phyloP scores from a whole-genome alignment of 768 basidiomycete genomes.

The Infundibulicybe gibba region DNA sequence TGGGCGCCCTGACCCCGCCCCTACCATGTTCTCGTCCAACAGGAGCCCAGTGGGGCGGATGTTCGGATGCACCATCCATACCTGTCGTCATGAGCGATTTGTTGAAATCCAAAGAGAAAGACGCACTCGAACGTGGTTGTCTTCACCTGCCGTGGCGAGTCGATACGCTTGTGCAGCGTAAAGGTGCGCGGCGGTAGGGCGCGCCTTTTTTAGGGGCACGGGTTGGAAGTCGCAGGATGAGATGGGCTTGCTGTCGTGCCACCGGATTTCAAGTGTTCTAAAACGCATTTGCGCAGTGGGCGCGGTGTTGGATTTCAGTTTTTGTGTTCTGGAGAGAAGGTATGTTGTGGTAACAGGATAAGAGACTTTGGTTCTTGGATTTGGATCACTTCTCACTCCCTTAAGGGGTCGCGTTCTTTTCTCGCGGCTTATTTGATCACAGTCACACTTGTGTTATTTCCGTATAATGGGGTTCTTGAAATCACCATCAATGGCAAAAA shows the following conservation, averaged over 20 bases:
- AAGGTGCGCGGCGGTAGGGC: constrained; percentile 52
- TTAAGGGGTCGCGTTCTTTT: no score
- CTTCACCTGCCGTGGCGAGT: constrained; percentile 93
- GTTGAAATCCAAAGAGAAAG: background rate
- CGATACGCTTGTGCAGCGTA: constrained; percentile 78
- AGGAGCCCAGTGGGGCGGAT: constrained; percentile 65
- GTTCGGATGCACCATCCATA: constrained; percentile 96
- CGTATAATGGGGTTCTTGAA: no score
- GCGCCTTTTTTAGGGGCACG: constrained; percentile 74
- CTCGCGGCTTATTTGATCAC: no score
- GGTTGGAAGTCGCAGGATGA: constrained; percentile 97
- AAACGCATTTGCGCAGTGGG: constrained; percentile 59
- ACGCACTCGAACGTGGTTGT: constrained; percentile 94
- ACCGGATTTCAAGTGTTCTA: constrained; percentile 89
- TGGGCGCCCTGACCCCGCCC: constrained; percentile 28
- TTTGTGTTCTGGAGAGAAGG: no score
- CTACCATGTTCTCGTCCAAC: constrained; percentile 30
- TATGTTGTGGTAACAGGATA: no score
- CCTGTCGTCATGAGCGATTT: constrained; percentile 30
- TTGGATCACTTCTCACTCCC: no score
- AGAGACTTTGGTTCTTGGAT: no score
- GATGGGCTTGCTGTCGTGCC: constrained; percentile 95
- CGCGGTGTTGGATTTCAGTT: no score
- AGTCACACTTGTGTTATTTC: no score
- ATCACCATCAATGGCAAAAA: no score